Conservation (phyloP, 108 stramenopile species). For the Pelagomonas calceolata region DNA sequence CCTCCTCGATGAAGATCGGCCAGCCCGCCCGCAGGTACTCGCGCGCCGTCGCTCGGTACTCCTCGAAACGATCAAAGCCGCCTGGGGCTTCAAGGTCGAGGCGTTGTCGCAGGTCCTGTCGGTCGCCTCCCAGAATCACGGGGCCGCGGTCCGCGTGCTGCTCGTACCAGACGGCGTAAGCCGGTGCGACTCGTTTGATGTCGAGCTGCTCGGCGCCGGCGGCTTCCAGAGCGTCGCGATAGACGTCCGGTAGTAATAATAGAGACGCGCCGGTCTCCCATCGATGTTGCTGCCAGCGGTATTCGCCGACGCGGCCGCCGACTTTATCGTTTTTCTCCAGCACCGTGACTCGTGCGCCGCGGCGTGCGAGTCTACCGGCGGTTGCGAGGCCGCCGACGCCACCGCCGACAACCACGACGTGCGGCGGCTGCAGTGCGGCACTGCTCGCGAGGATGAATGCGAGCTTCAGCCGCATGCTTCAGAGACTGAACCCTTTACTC, state of each 20-base stretch:
- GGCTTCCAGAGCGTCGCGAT: slow-evolving; percentile 13
- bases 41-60: neutral
- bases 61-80: neutral
- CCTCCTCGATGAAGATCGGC: slow-evolving; percentile 26
- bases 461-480: too few relatives aligned
- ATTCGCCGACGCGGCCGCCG: slow-evolving; percentile 21
- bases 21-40: slow-evolving; percentile 4
- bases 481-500: too few relatives aligned
- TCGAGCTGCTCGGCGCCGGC: slow-evolving; percentile 7
- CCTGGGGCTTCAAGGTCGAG: slow-evolving; percentile 7
- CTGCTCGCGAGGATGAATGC: too few relatives aligned
- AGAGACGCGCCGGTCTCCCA: slow-evolving; percentile 30
- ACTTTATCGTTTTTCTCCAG: slow-evolving; percentile 5
- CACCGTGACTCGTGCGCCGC: neutral
- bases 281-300: slow-evolving; percentile 12
- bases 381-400: neutral
- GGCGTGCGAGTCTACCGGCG: slow-evolving; percentile 4
- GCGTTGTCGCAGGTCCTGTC: slow-evolving; percentile 1
- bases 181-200: slow-evolving; percentile 10
- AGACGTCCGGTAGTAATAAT: slow-evolving; percentile 27
- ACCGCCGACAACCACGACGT: too few relatives aligned
- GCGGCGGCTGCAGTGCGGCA: too few relatives aligned
- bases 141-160: slow-evolving; percentile 8
- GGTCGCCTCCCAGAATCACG: slow-evolving; percentile 14
- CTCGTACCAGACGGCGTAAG: slow-evolving; percentile 18